Evolutionary conservation across 345 rosid species (phyloP).

Genomic region (Eucalyptus cloeziana): DNA sequence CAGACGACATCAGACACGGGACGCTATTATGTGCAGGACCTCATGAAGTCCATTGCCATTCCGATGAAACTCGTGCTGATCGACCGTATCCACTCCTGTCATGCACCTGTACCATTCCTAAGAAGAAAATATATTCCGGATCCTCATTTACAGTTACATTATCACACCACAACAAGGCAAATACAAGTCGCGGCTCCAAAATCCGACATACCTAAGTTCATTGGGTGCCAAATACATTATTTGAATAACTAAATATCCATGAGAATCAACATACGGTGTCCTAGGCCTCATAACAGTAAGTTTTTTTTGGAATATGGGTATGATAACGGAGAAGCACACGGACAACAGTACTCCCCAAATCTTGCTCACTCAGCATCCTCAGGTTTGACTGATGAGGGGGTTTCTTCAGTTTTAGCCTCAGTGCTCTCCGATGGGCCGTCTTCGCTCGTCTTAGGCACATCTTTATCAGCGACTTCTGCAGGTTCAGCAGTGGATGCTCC

Average conservation of each 20-base stretch:
- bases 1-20: background rate
- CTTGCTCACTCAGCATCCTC: background rate
- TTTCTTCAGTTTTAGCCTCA: constrained; percentile 1
- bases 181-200: background rate
- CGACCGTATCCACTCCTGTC: background rate
- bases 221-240: background rate
- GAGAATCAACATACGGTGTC: background rate
- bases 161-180: background rate
- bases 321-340: background rate
- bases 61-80: background rate
- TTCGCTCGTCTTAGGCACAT: constrained; percentile 23
- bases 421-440: constrained; percentile 23
- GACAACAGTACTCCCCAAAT: constrained; percentile 1
- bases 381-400: background rate
- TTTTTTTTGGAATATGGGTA: background rate
- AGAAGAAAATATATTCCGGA: background rate
- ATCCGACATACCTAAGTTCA: background rate
- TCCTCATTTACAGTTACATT: background rate
- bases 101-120: background rate
- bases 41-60: background rate
- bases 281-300: background rate
- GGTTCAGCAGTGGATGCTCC: constrained; percentile 30
- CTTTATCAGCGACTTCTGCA: constrained; percentile 24
- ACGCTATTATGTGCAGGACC: background rate
- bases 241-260: background rate